Evolutionary conservation across 164 flowering plant genomes (phyloP).

Genomic region (Stephania cephalantha): DNA sequence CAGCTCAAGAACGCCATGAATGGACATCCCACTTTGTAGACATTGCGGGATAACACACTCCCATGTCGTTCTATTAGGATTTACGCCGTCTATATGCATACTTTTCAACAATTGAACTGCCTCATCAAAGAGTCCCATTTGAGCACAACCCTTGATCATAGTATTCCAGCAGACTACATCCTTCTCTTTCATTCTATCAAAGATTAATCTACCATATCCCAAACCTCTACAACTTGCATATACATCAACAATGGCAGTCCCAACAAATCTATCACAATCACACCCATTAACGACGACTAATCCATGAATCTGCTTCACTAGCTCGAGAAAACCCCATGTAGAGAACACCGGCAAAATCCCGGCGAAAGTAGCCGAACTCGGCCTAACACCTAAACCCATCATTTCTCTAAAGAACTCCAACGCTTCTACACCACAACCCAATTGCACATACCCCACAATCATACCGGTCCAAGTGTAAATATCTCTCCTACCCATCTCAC

Average conservation of each 20-base stretch:
- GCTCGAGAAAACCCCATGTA: slow-evolving; percentile 17
- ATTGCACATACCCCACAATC: slow-evolving; percentile 23
- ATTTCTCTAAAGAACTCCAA: slow-evolving; percentile 21
- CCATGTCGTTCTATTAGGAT: slow-evolving; percentile 23
- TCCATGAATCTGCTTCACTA: slow-evolving; percentile 28
- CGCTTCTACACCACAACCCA: slow-evolving; percentile 15
- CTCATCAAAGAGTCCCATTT: slow-evolving; percentile 16
- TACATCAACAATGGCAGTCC: slow-evolving; percentile 23
- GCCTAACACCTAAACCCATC: slow-evolving; percentile 18
- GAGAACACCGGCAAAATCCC: slow-evolving; percentile 27
- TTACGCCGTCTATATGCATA: slow-evolving; percentile 16
- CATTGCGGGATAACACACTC: slow-evolving; percentile 15
- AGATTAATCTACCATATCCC: slow-evolving; percentile 19
- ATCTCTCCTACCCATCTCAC: slow-evolving; percentile 20
- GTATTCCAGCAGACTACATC: slow-evolving; percentile 28
- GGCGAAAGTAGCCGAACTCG: slow-evolving; percentile 21
- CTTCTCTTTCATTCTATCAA: slow-evolving; percentile 21
- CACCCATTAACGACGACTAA: slow-evolving; percentile 16
- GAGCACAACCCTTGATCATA: slow-evolving; percentile 27
- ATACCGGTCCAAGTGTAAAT: slow-evolving; percentile 26
- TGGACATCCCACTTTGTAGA: slow-evolving; percentile 9
- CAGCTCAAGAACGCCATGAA: slow-evolving; percentile 10
- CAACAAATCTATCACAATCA: slow-evolving; percentile 22
- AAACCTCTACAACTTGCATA: slow-evolving; percentile 25
- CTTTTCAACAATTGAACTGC: slow-evolving; percentile 15